Evolutionary conservation across 2,329 filamentous ascomycete species (phyloP), one percentile per base, ranked within the genome.

Genomic region (Lecanicillium sp.): DNA sequence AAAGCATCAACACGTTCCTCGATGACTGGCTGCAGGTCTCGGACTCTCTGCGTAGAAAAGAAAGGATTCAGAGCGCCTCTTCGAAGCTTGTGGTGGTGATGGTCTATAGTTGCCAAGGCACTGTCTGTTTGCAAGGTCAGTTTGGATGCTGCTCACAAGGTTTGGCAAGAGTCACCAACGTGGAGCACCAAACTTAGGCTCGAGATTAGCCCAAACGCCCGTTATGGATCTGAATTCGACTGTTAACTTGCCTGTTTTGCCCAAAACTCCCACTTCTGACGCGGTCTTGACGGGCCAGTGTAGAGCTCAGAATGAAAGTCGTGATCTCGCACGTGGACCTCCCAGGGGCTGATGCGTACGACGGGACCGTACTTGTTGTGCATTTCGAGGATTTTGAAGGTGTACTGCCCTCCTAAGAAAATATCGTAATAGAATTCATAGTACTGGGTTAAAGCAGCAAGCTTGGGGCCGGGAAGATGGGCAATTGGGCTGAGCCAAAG

Each of bases 381-480:
- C 47, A 70, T 48, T 37, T 61, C 51, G 30, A 54, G 48, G 16
- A 69, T 62, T 40, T 65, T 57, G 47, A 57, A 63, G 12, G 53
- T 63, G 43, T 66, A 68, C 47, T 63, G 53, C 2, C 64, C 66
- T 5, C 59, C 56, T 5, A 59, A 50, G 30, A 64, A 39, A 15
- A 67, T 51, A 39, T 70, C 64, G 42, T 67, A 67, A 48, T 66
- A 70, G 35, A 59, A 57, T 44, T 64, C 61, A 41, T 64, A 64
- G 51, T 56, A 61, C 36, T 57, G 51, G 35, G 60, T 63, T 34
- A 61, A 45, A 4, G 60, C 61, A 18, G 62, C 59, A 22, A 65
- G 52, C 44, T 48, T 59, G 37, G 62, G 62, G 3, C 62, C 62
- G 1, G 62, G 62, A 33, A 65, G 55, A 38, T 55, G 51, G 33